Evolutionary conservation across 768 basidiomycete species (phyloP), one percentile per base, ranked within the genome.

Genomic region (Lentinula guzmanii): DNA sequence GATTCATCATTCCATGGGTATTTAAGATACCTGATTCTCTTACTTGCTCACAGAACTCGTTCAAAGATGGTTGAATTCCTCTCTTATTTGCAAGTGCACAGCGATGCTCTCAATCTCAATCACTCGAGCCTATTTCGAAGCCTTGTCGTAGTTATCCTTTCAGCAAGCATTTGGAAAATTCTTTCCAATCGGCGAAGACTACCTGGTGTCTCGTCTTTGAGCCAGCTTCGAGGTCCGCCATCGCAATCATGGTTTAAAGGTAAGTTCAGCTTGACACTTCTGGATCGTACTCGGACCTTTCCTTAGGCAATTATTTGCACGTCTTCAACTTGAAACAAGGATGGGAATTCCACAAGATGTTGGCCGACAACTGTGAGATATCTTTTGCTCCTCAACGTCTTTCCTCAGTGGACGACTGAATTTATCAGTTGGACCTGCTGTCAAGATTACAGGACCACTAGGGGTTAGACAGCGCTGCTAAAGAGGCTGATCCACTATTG

Each of bases 331-430:
- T 43, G 6, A 41, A 42, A 13, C 13, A 52, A 4, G 59, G 59
- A 11, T 60, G 59, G 59, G 59, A 60, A 6, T 60, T 60, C 37
- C 59, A 60, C 41, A 31, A 33, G 28, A 24, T 43, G 35, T 33
- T 60, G 5, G 35, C 39, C 6, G 51, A 18, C 16, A 21, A 60
- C 1, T 60, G 59, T 60, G 51, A 24, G 21, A 24, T 13, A 35
- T 33, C 16, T 5, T 16, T n/a, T 9, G 15, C n/a, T n/a, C n/a
- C n/a, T n/a, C n/a, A n/a, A n/a, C 18, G 18, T 42, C 16, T 33
- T 24, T n/a, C 16, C 28, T 28, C 28, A 3, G 28, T 28, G 3
- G 28, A 7, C n/a, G n/a, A n/a, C 31, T 50, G 13, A 52, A 42
- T 2, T n/a, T 37, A 6, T 11, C 37, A 60, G 59, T 41, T 43